Evolutionary conservation across 2,329 filamentous ascomycete species (phyloP), one percentile per base, ranked within the genome.

Genomic region (Stromatinia cepivora): DNA sequence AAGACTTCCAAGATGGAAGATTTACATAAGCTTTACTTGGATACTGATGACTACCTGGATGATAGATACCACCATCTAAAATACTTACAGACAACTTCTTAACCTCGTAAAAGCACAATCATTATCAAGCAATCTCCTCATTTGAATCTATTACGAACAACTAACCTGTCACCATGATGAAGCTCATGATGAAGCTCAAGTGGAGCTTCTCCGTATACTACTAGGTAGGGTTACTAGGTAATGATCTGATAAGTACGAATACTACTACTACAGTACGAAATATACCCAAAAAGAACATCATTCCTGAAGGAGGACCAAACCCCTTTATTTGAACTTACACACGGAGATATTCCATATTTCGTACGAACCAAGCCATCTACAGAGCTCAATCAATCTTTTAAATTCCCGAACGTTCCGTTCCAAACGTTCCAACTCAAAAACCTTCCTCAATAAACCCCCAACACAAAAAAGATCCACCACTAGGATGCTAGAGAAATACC

Each of bases 361-460:
- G 39, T 15, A 42, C 39, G 13, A 5, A 42, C 39, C 39, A 42
- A 42, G 39, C 39, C 39, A 42, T 6, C 34, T 34, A 13, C 25
- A 20, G 3, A 34, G 20, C 17, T 2, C 52, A 36, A n/a, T 36
- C 31, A n/a, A 56, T 36, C 34, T 56, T 20, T 8, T 2, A 36
- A 36, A 46, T 46, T 61, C 57, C 57, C 57, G 39, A 59, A 46
- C 42, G 4, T 59, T 59, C 39, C 42, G 4, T 59, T 59, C 39
- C 25, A 61, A 46, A 9, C 13, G 13, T 59, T 31, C 39, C 25
- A 61, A 31, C 1, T 3, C 39, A 28, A 46, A 61, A 61, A 20
- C 57, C 25, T 61, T 61, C 57, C 39, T 31, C 39, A 46, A 61
- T 61, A 46, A 61, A 45, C 15, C 46, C 39, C 46, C n/a, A 39